Evolutionary conservation across 108 stramenopile genomes (phyloP), one percentile per base, ranked within the genome.

Genomic region (Fistulifera pelliculosa): DNA sequence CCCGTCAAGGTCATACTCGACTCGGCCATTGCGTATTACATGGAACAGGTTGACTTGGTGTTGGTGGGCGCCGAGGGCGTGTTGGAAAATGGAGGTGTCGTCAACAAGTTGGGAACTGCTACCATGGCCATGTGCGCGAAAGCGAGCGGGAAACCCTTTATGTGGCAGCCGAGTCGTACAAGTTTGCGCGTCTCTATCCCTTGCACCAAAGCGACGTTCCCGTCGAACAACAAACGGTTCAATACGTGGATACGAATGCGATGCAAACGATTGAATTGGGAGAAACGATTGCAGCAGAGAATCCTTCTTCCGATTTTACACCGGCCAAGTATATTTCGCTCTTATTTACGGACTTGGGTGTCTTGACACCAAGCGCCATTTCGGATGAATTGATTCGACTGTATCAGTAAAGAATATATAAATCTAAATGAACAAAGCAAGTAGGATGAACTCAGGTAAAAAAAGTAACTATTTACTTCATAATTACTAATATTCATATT

Each of bases 301-400:
- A 86, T 66, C 77, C 83, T 6, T 69, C 78, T 0, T 84, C 80
- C 43, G 98, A 99, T 69, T 99, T 90, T 60, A 99, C 98, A 13
- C 93, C 96, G 21, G 90, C 96, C 38, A 86, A 94, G 45, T 95
- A 87, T 56, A 99, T 99, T 62, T 94, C 93, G 0, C 74, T 99
- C 44, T 75, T 99, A 26, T 99, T 99, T 66, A 99, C 98, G 4
- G 98, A 99, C 60, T 66, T 99, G 41, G 98, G 98, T 14, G 94
- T 96, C 1, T 70, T 97, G 38, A 99, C 98, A 18, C 96, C 98
- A 1, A 93, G 95, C 48, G 98, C 98, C 21, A 94, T 98, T 6
- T 96, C 95, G 1, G 96, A 98, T 71, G 96, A 98, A 53, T 68
- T 97, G 25, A 97, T 98, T 65, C 75, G 93, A 3, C 60, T 98